Conservation (phyloP, 148 eudicot species). For the Rhododendron williamsianum region DNA sequence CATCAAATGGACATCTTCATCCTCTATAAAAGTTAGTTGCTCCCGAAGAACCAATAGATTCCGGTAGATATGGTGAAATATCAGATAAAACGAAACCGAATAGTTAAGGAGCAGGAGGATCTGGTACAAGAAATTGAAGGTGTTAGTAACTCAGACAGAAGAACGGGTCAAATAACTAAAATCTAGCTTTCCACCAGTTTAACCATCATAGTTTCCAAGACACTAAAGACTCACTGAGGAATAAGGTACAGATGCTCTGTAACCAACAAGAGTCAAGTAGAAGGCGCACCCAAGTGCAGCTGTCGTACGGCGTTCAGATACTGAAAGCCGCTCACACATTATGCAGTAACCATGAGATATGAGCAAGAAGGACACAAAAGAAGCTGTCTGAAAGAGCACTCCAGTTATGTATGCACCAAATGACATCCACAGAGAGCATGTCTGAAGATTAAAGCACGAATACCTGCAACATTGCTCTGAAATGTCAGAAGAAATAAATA, state of each 20-base stretch:
- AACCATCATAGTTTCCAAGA: not conserved
- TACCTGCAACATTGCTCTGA: conserved; percentile 43
- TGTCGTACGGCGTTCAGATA: conserved; percentile 64
- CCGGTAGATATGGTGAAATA: conserved; percentile 73
- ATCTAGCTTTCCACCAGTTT: not conserved
- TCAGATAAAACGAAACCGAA: conserved; percentile 63
- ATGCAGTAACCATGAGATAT: conserved; percentile 94
- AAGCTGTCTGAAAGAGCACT: conserved; percentile 78
- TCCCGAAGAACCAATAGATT: conserved; percentile 66
- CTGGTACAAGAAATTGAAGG: conserved; percentile 34
- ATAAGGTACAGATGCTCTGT: conserved; percentile 84
- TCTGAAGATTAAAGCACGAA: conserved; percentile 71
- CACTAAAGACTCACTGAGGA: conserved; percentile 60
- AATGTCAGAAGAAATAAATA: not conserved
- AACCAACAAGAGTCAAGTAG: conserved; percentile 89
- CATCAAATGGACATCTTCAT: conserved; percentile 75
- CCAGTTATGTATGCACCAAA: conserved; percentile 90
- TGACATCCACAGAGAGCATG: conserved; percentile 93
- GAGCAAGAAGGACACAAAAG: conserved; percentile 78
- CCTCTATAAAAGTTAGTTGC: conserved; percentile 61
- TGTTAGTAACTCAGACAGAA: conserved; percentile 8
- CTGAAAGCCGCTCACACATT: conserved; percentile 76
- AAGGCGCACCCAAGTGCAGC: conserved; percentile 74
- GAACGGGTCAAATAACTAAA: not conserved
- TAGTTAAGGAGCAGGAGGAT: conserved; percentile 73